These are phyloP conservation scores for Euphorbia lathyris DNA, from an alignment of 345 rosid genomes.

Conservation along the genomic window DNA sequence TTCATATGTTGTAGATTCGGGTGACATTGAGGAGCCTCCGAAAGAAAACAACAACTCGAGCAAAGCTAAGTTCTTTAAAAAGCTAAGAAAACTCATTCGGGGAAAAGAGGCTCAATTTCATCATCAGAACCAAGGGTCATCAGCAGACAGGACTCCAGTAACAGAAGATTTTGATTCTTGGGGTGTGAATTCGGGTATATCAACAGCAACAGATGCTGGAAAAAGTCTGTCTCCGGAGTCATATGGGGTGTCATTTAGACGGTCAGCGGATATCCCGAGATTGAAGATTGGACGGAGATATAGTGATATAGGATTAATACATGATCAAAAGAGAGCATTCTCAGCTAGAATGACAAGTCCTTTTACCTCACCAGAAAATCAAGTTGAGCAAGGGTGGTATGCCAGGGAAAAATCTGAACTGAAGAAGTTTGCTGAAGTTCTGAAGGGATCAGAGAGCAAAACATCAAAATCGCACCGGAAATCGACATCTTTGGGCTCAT, in stretches of 20 bases:
- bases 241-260: slow-evolving; percentile 21
- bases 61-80: slow-evolving; percentile 53
- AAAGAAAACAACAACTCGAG: slow-evolving; percentile 35
- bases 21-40: slow-evolving; percentile 43
- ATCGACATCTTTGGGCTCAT: slow-evolving; percentile 36
- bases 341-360: slow-evolving; percentile 20
- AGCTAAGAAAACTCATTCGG: slow-evolving; percentile 53
- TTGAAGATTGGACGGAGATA: slow-evolving; percentile 20
- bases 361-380: slow-evolving; percentile 12
- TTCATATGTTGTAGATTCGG: slow-evolving; percentile 51
- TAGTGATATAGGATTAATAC: slow-evolving; percentile 29
- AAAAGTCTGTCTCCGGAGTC: slow-evolving; percentile 31
- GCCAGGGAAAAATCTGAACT: slow-evolving; percentile 41
- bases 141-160: slow-evolving; percentile 25
- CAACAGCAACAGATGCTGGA: slow-evolving; percentile 21
- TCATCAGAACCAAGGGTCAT: slow-evolving; percentile 31
- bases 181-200: slow-evolving; percentile 26
- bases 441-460: slow-evolving; percentile 39
- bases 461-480: slow-evolving; percentile 35
- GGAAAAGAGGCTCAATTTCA: slow-evolving; percentile 52
- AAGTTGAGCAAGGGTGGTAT: slow-evolving; percentile 10
- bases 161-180: slow-evolving; percentile 37
- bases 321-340: slow-evolving; percentile 15
- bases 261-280: slow-evolving; percentile 53
- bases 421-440: slow-evolving; percentile 56